These are phyloP conservation scores for Logfia minima DNA, from an alignment of 129 eudicot species.

Conservation along the genomic window DNA sequence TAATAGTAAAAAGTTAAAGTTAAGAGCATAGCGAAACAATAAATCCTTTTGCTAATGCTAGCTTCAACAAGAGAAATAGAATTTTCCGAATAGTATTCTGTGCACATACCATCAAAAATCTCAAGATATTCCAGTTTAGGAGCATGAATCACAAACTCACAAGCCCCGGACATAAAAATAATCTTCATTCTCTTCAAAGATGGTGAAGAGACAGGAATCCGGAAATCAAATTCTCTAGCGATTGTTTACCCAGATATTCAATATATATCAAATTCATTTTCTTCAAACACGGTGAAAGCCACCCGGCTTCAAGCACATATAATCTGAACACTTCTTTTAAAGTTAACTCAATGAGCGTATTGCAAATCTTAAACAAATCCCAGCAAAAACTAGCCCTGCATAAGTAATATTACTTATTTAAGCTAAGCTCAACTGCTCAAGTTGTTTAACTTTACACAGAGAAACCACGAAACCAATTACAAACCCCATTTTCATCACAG, in stretches of 20 bases:
- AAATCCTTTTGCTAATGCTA: too few species aligned
- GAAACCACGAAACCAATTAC: conserved; percentile 2
- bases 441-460: conserved; percentile 13
- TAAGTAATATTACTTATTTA: conserved; percentile 15
- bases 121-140: conserved; percentile 25
- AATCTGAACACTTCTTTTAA: conserved; percentile 14
- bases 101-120: conserved; percentile 9
- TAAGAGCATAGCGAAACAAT: too few species aligned
- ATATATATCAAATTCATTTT: conserved; percentile 5
- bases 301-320: conserved; percentile 1
- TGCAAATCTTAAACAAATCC: conserved; percentile 14
- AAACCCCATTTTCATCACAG: conserved; percentile 23
- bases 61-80: conserved; percentile 25
- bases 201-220: conserved; percentile 24
- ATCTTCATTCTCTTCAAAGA: conserved; percentile 26
- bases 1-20: too few species aligned
- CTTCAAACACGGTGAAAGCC: conserved; percentile 29
- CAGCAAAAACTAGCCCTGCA: conserved; percentile 20
- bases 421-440: conserved; percentile 9
- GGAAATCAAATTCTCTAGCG: conserved; percentile 19
- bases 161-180: background rate
- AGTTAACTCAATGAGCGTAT: conserved; percentile 19
- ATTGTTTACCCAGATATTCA: background rate
- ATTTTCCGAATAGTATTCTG: background rate
- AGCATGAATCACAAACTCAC: conserved; percentile 17